These are phyloP conservation scores for Candida piceae DNA, from an alignment of 805 yeast species.

Conservation along the genomic window DNA sequence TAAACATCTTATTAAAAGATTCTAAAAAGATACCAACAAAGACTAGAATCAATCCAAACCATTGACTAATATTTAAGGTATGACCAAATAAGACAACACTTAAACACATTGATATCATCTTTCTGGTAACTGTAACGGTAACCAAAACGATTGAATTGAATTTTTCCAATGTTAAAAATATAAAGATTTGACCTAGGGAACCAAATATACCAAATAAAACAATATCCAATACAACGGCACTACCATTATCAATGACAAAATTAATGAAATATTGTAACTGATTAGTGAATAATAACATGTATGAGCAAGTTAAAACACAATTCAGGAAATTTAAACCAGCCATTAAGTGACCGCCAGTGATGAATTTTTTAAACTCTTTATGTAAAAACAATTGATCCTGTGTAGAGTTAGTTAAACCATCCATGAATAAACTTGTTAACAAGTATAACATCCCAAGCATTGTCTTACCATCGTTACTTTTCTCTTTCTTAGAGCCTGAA, in stretches of 20 bases:
- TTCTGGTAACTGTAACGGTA: slow-evolving; percentile 93
- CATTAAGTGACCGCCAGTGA: slow-evolving; percentile 90
- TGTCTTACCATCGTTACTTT: slow-evolving; percentile 38
- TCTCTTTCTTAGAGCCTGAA: slow-evolving; percentile 18
- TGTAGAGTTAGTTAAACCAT: slow-evolving; percentile 89
- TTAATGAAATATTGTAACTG: slow-evolving; percentile 46
- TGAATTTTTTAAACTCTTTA: slow-evolving; percentile 26
- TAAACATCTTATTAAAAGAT: slow-evolving; percentile 44
- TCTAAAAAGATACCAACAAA: slow-evolving; percentile 85
- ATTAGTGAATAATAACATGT: slow-evolving; percentile 39
- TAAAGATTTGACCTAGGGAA: slow-evolving; percentile 90
- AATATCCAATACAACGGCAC: slow-evolving; percentile 54
- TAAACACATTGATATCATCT: slow-evolving; percentile 90
- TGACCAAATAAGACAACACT: slow-evolving; percentile 90
- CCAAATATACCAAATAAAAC: slow-evolving; percentile 71
- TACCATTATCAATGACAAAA: slow-evolving; percentile 46
- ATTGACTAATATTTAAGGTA: slow-evolving; percentile 53
- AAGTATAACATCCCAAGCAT: slow-evolving; percentile 59
- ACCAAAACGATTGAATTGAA: slow-evolving; percentile 83
- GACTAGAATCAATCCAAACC: slow-evolving; percentile 75
- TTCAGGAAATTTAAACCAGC: slow-evolving; percentile 50
- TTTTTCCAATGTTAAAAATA: slow-evolving; percentile 74
- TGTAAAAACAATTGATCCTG: slow-evolving; percentile 77
- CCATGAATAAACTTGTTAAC: slow-evolving; percentile 62
- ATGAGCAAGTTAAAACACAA: slow-evolving; percentile 42